phyloP scores from a whole-genome alignment of 257 asterid species.

The Primulina eburnea region DNA sequence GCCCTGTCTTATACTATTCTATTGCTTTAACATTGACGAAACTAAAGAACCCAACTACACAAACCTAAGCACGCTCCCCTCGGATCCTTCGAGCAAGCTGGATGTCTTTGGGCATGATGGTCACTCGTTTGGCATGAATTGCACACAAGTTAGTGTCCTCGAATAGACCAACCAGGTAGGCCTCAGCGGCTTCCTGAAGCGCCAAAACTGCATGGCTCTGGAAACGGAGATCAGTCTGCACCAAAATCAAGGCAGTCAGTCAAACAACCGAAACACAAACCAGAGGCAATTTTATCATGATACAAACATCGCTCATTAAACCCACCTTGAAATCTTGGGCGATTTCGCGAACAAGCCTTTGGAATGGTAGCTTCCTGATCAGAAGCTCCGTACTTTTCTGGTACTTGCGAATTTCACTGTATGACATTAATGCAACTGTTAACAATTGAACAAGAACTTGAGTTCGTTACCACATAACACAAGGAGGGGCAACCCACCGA shows the following conservation, averaged over 20 bases:
- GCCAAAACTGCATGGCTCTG: slow-evolving; percentile 21
- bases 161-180: slow-evolving; percentile 21
- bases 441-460: not conserved
- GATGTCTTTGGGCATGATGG: slow-evolving; percentile 22
- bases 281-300: not conserved
- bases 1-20: not conserved
- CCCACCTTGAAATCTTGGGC: slow-evolving; percentile 23
- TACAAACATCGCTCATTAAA: not conserved
- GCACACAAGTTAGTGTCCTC: slow-evolving; percentile 23
- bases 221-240: slow-evolving; percentile 24
- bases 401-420: slow-evolving; percentile 23
- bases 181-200: slow-evolving; percentile 24
- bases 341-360: slow-evolving; percentile 22
- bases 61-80: slow-evolving; percentile 21
- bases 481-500: not conserved
- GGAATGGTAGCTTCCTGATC: slow-evolving; percentile 21
- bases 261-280: not conserved
- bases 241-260: not conserved
- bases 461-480: not conserved
- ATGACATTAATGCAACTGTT: not conserved
- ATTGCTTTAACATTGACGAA: not conserved
- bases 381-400: slow-evolving; percentile 23
- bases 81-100: slow-evolving; percentile 24
- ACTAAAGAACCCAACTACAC: not conserved
- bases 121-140: slow-evolving; percentile 20